Conservation (phyloP, 148 eudicot genomes). For the Cornus kousa region DNA sequence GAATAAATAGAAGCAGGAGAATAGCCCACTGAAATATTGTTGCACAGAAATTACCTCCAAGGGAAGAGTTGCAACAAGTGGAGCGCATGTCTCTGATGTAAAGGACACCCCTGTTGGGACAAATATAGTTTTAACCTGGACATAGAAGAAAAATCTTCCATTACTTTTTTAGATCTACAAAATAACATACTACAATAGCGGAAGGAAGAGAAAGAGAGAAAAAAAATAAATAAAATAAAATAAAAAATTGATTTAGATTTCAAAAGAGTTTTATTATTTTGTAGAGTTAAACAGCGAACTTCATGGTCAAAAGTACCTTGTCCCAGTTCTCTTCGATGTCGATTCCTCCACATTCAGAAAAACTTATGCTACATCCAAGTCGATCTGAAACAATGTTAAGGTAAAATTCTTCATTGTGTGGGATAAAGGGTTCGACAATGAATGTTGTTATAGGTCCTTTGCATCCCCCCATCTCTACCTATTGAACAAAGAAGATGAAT, state of each 20-base stretch:
- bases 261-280: neutral
- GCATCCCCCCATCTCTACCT: slow-evolving; percentile 98
- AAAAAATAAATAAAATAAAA: no score
- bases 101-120: slow-evolving; percentile 76
- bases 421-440: slow-evolving; percentile 91
- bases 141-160: slow-evolving; percentile 15
- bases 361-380: slow-evolving; percentile 91
- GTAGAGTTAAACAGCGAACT: neutral
- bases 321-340: slow-evolving; percentile 99
- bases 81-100: slow-evolving; percentile 86
- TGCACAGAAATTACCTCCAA: slow-evolving; percentile 67
- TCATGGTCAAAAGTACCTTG: slow-evolving; percentile 48
- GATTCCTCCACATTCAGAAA: slow-evolving; percentile 99
- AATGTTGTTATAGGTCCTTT: slow-evolving; percentile 98
- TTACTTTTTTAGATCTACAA: neutral
- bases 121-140: slow-evolving; percentile 88
- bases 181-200: neutral
- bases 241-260: neutral
- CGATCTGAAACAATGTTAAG: slow-evolving; percentile 92
- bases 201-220: no score
- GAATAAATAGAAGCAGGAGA: neutral
- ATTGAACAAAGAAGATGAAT: slow-evolving; percentile 12
- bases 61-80: slow-evolving; percentile 90
- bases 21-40: neutral
- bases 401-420: slow-evolving; percentile 93